Base-by-base conservation (phyloP, 768 basidiomycete species). In the Termitomyces sp. region DNA sequence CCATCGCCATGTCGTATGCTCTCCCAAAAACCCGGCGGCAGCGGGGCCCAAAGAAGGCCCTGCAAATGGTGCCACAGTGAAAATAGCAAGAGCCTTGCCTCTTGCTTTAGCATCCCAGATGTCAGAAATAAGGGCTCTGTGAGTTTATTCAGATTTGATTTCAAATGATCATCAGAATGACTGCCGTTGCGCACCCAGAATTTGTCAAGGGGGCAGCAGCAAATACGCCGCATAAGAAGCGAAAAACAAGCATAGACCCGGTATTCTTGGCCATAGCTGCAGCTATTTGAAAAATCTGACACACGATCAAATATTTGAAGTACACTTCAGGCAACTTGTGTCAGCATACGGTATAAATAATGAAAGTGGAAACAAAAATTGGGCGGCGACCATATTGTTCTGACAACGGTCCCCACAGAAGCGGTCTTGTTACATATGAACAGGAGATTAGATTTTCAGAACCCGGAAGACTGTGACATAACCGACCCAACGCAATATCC, bases 151-250 rank as follows among this genome's bases (percentile, higher is more conserved):
- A 44, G 54, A 19, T 17, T 53, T n/a, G 57, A 21, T 33, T 10
- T 10, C 1, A 10, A 33, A 33, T 33, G 31, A 33, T 33, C 31
- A 33, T 10, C 31, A 10, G 10, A 19, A 17, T 21, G 30, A 28
- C 19, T n/a, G 37, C 14, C 17, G 23, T 35, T 8, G 21, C 17
- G 11, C 63, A 85, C 83, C 85, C 87, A 55, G 82, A 79, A 70
- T 88, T 88, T 6, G 87, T 80, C 45, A 89, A 63, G 1, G 88
- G 89, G 30, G 83, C 78, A 17, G 85, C 79, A 19, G 87, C 87
- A 61, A 87, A 89, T 1, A 74, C 72, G 12, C 89, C 89, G 1
- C 82, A 80, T n/a, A 90, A 66, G 66, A 90, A 86, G 21, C 90
- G 80, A 61, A 87, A 82, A 17, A 86, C 63, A 12, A 92, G 73